Percentiles rank a stretch among this genome's conserved stretches.
These are phyloP conservation scores for grape (Vitis vinifera) DNA, from an alignment of 164 flowering plant species.

Conservation along the genomic window ASM3070453v1 NC_081810.1:13901501-13902000, in stretches of 20 bases:
- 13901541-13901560: slow-evolving; percentile 23
- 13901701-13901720: slow-evolving; percentile 20
- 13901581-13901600: slow-evolving; percentile 9
- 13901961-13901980: no score
- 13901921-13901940: no score
- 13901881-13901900: background rate
- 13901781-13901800: slow-evolving; percentile 70
- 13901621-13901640: slow-evolving; percentile 34
- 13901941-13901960: no score
- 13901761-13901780: slow-evolving; percentile 72
- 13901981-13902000: no score
- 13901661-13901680: slow-evolving; percentile 5
- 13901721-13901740: slow-evolving; percentile 47
- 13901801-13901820: slow-evolving; percentile 74
- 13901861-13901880: background rate
- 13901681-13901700: slow-evolving; percentile 48
- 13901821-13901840: background rate
- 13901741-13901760: slow-evolving; percentile 74
- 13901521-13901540: slow-evolving; percentile 31
- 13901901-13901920: no score
- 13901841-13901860: background rate
- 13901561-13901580: slow-evolving; percentile 18
- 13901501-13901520: slow-evolving; percentile 46
- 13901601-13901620: slow-evolving; percentile 43
- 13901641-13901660: slow-evolving; percentile 19